Base-by-base conservation (phyloP, 805 yeast species). In the Candida vartiovaarae region DNA sequence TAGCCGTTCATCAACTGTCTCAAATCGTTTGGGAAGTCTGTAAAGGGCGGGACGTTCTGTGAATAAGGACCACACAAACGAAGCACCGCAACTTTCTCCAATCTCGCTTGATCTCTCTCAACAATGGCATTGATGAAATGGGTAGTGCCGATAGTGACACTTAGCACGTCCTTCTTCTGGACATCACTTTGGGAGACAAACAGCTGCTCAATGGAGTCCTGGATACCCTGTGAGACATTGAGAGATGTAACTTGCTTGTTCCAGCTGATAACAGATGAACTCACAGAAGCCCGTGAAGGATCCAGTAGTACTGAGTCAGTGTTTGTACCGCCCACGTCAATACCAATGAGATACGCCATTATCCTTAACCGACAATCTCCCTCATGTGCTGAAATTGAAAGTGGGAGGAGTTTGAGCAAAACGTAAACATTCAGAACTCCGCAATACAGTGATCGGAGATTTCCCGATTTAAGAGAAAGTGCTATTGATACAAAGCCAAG, bases 321-420 rank as follows among this genome's bases (percentile, higher is more conserved):
- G 58, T 72, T 72, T 32, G 77, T 73, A 11, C 77, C 77, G 25
- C 78, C 78, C 36, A 73, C 76, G 52, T 73, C 78, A 20, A 73
- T 68, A 25, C 77, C 78, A 32, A 72, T 64, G 7, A 68, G 48
- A 33, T 52, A 50, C 15, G 40, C 23, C 40, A 37, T 37, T 6
- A 20, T 8, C 11, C 11, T 7, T 28, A 15, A 15, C 9, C 30
- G 9, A 28, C 30, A 28, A 9, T 28, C 30, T 9, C 30, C 9
- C 6, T 6, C 30, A 7, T 28, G 9, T 6, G 6, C 9, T 28
- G 30, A 28, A 9, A 9, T 28, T 28, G 30, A 15, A 15, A 15
- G 20, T 15, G 30, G 30, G 6, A 6, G 30, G 30, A 9, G 30
- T 6, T 28, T 28, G 6, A 28, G 30, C 8, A 9, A 28, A 9